Base-by-base conservation (phyloP, 345 rosid genomes). In the Salix exigua region DNA sequence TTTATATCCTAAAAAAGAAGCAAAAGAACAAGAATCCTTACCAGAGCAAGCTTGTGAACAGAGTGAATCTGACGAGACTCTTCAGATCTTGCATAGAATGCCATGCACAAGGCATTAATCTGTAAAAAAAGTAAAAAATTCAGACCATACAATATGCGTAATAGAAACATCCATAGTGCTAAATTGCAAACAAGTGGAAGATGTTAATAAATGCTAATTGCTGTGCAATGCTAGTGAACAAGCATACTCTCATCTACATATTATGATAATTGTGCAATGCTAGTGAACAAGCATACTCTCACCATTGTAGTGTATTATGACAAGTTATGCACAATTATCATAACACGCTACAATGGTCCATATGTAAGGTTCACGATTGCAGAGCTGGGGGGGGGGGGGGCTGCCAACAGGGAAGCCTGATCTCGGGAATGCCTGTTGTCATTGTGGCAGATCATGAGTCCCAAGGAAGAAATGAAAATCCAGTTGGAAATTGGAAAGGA, bases 41-140 rank as follows among this genome's bases (percentile, higher is more conserved):
- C 99, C 92, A 91, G 80, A 72, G 98, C 94, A 78, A 96, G 97
- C 91, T 90, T 96, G 87, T 93, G 97, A 87, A 88, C 91, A 77
- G 94, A 93, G 87, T 93, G 92, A 83, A 89, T 92, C 82, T 89
- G 90, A 50, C 92, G 94, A 70, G 97, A 92, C 85, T 91, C 98
- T 86, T 93, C 97, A 71, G 97, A 93, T 75, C 94, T 90, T 2
- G 97, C 99, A 83, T 88, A 93, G 85, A 96, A 96, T 76, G 99
- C 98, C 97, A 92, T 88, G 83, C 92, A 86, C 80, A 96, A 81
- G 42, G 97, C 96, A 75, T 91, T 87, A 84, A 96, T 91, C 98
- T 96, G 75, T 78, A 79, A 70, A 84, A 71, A 75, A 28, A 81
- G 74, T 5, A 9, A 44, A 77, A 62, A n/a, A 66, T 67, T 74